Evolutionary conservation across 75 land plant species (phyloP), one percentile per base, ranked within the genome.

Genomic region (Cupressus sempervirens): DNA sequence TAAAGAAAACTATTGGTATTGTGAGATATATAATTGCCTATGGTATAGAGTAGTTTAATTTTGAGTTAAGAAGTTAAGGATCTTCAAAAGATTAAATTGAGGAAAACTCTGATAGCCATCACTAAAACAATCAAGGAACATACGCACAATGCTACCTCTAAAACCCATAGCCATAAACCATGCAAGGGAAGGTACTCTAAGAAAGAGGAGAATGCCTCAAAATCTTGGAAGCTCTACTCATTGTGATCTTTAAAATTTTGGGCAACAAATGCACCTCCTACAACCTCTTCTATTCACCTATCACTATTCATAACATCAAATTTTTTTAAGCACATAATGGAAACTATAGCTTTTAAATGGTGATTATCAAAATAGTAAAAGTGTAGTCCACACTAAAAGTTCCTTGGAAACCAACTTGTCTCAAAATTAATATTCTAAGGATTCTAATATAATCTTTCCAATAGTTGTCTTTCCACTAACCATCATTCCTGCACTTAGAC

Each of bases 381-480:
- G 30, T 40, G 11, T 11, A 41, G 35, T 29, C 30, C 7, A 38
- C 10, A 45, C 15, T 23, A 15, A 43, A 46, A 77, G 18, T 20
- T 45, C 11, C n/a, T 82, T 4, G 68, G 48, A 75, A 43, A 75
- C 62, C 23, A 43, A 96, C 99, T 98, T 94, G 89, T 97, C 99
- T 77, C 86, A 90, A 85, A 93, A 96, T 18, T 91, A 86, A 80
- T 96, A 96, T 20, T 89, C 94, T 45, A 97, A 90, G 35, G 85
- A 91, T 80, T 94, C 91, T 29, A 98, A 84, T 81, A 97, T 86
- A 23, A 93, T 84, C 88, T 91, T 96, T 43, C 99, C 99, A 15
- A 97, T 93, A 11, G 98, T 95, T n/a, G 93, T 90, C 83, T 97
- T 97, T 12, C 99, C 99, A 84, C 93, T 92, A 10, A 96, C 98